phyloP scores from a whole-genome alignment of 306 rosid genomes.

The Citrullus amarus region DNA sequence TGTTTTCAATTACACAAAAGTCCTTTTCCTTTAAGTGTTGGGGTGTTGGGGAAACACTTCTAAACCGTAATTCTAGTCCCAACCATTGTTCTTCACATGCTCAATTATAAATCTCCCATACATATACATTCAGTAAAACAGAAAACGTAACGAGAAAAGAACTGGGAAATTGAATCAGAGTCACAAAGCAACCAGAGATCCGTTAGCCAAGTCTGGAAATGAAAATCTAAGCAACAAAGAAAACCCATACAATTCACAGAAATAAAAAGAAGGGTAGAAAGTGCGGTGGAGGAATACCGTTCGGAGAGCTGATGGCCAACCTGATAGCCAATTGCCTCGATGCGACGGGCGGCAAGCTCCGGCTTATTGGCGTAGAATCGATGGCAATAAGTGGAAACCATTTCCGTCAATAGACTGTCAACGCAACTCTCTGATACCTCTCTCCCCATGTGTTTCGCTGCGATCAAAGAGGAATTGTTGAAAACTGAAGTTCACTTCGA shows the following conservation, averaged over 20 bases:
- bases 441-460: conserved; percentile 42
- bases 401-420: conserved; percentile 73
- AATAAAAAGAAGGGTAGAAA: conserved; percentile 3
- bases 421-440: conserved; percentile 95
- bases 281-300: conserved; percentile 36
- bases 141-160: neutral
- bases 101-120: neutral
- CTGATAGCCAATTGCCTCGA: conserved; percentile 96
- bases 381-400: conserved; percentile 72
- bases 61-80: neutral
- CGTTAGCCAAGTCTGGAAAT: neutral
- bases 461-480: neutral
- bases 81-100: neutral
- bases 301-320: conserved; percentile 98
- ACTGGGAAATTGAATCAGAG: neutral
- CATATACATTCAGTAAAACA: neutral
- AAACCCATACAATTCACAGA: neutral
- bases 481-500: neutral
- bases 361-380: conserved; percentile 84
- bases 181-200: neutral
- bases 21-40: neutral
- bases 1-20: neutral
- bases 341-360: conserved; percentile 89
- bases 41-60: neutral
- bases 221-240: neutral